A percentile compares a stretch with the other conserved stretches of the same genome.
phyloP scores from a whole-genome alignment of 108 stramenopile species.

The Nannochloropsis salina region DNA sequence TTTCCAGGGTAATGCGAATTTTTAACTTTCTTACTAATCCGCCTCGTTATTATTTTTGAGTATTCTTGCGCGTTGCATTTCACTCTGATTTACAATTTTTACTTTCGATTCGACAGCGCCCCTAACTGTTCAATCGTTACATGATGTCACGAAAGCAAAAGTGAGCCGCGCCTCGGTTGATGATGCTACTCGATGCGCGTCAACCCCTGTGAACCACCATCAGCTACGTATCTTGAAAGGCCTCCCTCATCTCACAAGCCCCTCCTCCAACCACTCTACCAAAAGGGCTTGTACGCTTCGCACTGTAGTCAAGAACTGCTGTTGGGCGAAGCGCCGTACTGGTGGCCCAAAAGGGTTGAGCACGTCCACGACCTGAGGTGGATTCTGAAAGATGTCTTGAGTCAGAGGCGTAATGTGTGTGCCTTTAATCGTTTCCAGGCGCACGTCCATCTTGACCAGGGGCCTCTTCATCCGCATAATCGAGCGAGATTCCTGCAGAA shows the following conservation, averaged over 20 bases:
- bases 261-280: slow-evolving; percentile 47
- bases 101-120: too few relatives aligned
- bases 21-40: too few relatives aligned
- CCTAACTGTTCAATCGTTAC: too few relatives aligned
- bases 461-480: slow-evolving; percentile 72
- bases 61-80: too few relatives aligned
- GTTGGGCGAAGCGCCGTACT: neutral
- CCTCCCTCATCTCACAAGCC: neutral
- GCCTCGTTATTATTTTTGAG: too few relatives aligned
- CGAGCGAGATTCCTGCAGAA: slow-evolving; percentile 70
- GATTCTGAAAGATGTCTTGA: slow-evolving; percentile 47
- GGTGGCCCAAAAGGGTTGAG: neutral
- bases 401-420: slow-evolving; percentile 55
- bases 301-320: slow-evolving; percentile 16
- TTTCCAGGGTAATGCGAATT: too few relatives aligned
- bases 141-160: too few relatives aligned
- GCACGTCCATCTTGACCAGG: slow-evolving; percentile 74
- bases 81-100: too few relatives aligned
- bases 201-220: neutral
- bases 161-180: too few relatives aligned
- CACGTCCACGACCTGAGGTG: slow-evolving; percentile 18
- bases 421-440: slow-evolving; percentile 40
- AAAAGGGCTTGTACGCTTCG: slow-evolving; percentile 17
- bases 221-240: neutral
- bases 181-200: too few relatives aligned